These are phyloP conservation scores for Pichia californica DNA, from an alignment of 805 yeast genomes.

Conservation along the genomic window DNA sequence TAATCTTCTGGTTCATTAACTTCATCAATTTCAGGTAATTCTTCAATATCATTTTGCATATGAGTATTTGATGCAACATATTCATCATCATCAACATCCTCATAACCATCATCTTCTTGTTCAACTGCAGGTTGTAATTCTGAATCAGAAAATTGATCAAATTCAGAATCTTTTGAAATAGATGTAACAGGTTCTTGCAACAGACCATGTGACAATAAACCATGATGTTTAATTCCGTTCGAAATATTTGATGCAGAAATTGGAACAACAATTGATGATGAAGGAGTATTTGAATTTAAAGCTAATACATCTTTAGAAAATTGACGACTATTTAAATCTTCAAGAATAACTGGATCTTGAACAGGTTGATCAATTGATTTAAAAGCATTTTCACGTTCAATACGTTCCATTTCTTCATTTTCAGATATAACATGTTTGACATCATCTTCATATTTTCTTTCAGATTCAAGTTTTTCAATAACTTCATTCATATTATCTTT, in stretches of 20 bases:
- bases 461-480: slow-evolving; percentile 33
- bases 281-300: too few relatives aligned
- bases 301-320: background rate
- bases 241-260: background rate
- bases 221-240: background rate
- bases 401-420: slow-evolving; percentile 34
- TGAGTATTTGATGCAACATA: too few relatives aligned
- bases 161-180: background rate
- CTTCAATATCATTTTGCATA: background rate
- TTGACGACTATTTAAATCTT: slow-evolving; percentile 8
- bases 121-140: background rate
- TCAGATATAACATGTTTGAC: slow-evolving; percentile 7
- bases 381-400: slow-evolving; percentile 25
- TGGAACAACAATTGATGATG: too few relatives aligned
- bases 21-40: background rate
- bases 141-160: slow-evolving; percentile 1
- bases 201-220: background rate
- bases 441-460: slow-evolving; percentile 25
- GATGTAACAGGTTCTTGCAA: background rate
- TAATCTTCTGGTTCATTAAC: background rate
- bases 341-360: slow-evolving; percentile 12
- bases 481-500: slow-evolving; percentile 9
- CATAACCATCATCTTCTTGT: background rate
- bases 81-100: background rate
- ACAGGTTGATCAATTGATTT: slow-evolving; percentile 11